phyloP scores from a whole-genome alignment of 495 filamentous ascomycete species.

The Aspergillus conjunctus region DNA sequence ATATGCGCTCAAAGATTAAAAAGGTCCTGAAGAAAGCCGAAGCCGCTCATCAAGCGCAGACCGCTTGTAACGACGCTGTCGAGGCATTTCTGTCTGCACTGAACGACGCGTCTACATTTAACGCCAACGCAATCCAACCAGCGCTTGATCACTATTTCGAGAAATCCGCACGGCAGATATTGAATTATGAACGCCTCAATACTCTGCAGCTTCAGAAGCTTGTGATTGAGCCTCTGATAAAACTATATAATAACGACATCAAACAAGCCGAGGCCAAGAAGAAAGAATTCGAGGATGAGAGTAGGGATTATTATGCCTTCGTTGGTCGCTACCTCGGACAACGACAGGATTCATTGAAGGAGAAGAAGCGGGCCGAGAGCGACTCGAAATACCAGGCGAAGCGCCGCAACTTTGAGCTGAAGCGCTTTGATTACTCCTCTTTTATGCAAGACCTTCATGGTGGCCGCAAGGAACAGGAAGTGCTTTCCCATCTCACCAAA shows the following conservation, averaged over 20 bases:
- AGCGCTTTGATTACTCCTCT: conserved; percentile 96
- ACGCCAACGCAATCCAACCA: conserved; percentile 92
- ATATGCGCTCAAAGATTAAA: conserved; percentile 90
- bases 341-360: conserved; percentile 91
- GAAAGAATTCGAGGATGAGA: conserved; percentile 97
- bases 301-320: conserved; percentile 95
- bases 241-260: conserved; percentile 92
- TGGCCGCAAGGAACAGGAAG: conserved; percentile 95
- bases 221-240: conserved; percentile 90
- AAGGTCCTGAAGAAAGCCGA: conserved; percentile 92
- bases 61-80: conserved; percentile 81
- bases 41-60: conserved; percentile 76
- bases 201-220: conserved; percentile 81
- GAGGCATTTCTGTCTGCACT: conserved; percentile 82
- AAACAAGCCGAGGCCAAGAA: conserved; percentile 97
- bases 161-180: conserved; percentile 89
- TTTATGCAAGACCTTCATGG: conserved; percentile 99
- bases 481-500: conserved; percentile 91
- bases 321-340: conserved; percentile 93
- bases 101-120: conserved; percentile 83
- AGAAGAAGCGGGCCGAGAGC: conserved; percentile 92
- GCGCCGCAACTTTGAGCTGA: conserved; percentile 90
- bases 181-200: conserved; percentile 83
- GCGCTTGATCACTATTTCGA: conserved; percentile 98
- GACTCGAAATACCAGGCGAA: conserved; percentile 96